Evolutionary conservation across 139 green algal genomes (phyloP).

Genomic region (Mesotaenium endlicherianum): DNA sequence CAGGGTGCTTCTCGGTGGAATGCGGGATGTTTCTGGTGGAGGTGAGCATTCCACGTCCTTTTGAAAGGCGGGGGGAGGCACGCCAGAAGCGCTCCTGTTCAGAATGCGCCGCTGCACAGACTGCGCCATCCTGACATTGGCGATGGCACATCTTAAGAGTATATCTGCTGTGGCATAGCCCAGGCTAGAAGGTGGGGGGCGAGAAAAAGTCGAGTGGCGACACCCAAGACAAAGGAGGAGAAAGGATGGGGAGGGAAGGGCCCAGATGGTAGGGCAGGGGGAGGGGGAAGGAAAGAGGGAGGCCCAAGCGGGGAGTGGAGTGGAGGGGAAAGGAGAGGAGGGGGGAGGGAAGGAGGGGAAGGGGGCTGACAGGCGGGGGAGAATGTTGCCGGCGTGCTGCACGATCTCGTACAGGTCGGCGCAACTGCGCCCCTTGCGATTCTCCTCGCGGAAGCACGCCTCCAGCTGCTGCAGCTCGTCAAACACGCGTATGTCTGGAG

Average conservation of each 20-base stretch:
- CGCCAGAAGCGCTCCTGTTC: too few species aligned
- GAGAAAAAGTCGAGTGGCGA: too few species aligned
- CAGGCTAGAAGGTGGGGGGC: too few species aligned
- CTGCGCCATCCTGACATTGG: too few species aligned
- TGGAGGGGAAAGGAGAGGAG: neutral
- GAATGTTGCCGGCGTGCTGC: constrained; percentile 92
- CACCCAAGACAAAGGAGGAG: neutral
- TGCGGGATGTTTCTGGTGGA: too few species aligned
- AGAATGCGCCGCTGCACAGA: too few species aligned
- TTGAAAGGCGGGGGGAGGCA: too few species aligned
- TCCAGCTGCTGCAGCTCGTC: constrained; percentile 81
- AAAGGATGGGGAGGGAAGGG: neutral
- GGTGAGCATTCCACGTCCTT: too few species aligned
- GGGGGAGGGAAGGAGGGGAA: neutral
- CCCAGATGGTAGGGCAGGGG: neutral
- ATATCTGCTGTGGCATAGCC: too few species aligned
- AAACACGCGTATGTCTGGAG: constrained; percentile 75
- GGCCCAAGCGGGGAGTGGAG: neutral
- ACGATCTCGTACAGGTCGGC: constrained; percentile 91
- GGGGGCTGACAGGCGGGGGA: constrained; percentile 81
- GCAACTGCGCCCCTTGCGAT: constrained; percentile 53
- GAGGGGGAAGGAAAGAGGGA: neutral
- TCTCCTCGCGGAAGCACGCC: constrained; percentile 76
- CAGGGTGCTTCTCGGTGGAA: too few species aligned
- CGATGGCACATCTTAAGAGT: too few species aligned